Evolutionary conservation across 176 grass and related monocot genomes (phyloP), one percentile per base, ranked within the genome.

Genomic region (Otatea glauca): DNA sequence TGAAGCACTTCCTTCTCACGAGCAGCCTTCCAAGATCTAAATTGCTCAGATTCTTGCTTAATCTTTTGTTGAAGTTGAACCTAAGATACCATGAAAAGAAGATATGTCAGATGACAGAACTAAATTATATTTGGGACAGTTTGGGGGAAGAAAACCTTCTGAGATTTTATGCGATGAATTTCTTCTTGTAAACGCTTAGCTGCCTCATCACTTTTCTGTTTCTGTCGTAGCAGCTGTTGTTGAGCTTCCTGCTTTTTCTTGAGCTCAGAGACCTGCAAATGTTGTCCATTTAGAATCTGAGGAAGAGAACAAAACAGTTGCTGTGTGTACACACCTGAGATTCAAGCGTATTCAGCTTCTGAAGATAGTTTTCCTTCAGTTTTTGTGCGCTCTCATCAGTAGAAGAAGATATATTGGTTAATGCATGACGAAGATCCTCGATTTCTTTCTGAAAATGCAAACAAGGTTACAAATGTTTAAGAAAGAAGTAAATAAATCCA

Each of bases 41-140:
- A 99, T 71, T 96, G 91, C 77, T 99, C 93, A 8, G 96, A 99
- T 85, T 96, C 93, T 70, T 99, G 96, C 67, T 99, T 99, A n/a
- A 96, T 94, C 70, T 96, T 96, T 74, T 99, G 93, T 81, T 99
- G 96, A 83, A 99, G 92, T 86, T 96, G 93, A 89, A 97, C 94
- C 94, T 97, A 86, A 39, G 55, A 70, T 89, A 43, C 5, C 9
- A 71, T 11, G 0, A 65, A 45, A 65, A 56, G 34, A 72, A 74
- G 37, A 41, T 18, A 43, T 41, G 47, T 92, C 37, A 63, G 8
- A 65, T 24, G 8, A 44, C 51, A 74, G 83, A 67, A 68, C 48
- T 15, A 44, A 39, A 63, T 81, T 54, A 45, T 9, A 50, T 51
- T 20, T 39, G 25, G 38, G 34, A 61, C 34, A 43, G 0, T 65